Evolutionary conservation across 2,329 filamentous ascomycete genomes (phyloP).

Genomic region (Phialophora macrospora): DNA sequence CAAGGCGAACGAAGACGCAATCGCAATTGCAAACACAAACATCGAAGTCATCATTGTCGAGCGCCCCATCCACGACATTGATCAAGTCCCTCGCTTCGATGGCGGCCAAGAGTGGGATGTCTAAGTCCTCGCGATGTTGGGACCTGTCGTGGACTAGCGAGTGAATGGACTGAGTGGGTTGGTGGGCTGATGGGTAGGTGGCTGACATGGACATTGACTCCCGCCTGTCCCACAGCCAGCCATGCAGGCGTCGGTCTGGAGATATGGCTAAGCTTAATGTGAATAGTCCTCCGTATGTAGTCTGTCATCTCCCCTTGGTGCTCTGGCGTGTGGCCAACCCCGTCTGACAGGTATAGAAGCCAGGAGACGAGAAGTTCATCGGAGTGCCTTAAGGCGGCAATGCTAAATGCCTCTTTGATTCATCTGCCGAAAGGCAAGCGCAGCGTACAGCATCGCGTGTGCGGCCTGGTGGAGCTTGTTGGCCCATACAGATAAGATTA

Average conservation of each 20-base stretch:
- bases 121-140: neutral
- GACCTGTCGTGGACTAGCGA: neutral
- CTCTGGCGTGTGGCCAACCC: no score
- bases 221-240: neutral
- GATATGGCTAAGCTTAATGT: neutral
- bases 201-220: neutral
- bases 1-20: no score
- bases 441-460: neutral
- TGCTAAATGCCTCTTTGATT: neutral
- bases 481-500: conserved; percentile 3
- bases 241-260: neutral
- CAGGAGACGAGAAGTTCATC: no score
- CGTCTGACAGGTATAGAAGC: no score
- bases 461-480: neutral
- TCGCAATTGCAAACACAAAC: neutral
- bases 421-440: neutral
- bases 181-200: neutral
- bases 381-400: no score
- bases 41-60: conserved; percentile 86
- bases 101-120: conserved; percentile 56
- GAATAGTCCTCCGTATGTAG: neutral
- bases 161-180: no score
- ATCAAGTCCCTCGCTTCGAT: conserved; percentile 73
- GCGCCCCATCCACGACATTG: conserved; percentile 80
- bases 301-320: neutral